Evolutionary conservation across 2,329 filamentous ascomycete genomes (phyloP).

Genomic region (Penicillium capsulatum): DNA sequence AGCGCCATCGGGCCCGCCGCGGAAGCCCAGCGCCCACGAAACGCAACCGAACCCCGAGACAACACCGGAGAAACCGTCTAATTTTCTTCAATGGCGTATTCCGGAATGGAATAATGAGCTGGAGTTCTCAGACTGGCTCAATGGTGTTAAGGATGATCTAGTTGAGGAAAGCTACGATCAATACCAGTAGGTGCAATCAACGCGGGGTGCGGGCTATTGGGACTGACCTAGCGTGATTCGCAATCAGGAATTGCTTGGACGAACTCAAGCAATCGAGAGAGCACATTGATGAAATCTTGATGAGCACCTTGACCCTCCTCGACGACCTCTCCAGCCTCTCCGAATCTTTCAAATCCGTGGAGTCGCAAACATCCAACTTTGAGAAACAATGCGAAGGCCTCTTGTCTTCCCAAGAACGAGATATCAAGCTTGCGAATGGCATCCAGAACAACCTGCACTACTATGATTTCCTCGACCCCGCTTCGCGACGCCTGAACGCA

Average conservation of each 20-base stretch:
- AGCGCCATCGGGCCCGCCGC: constrained; percentile 33
- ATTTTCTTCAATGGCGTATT: constrained; percentile 6
- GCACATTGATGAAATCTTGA: constrained; percentile 74
- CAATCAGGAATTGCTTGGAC: constrained; percentile 65
- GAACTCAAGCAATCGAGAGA: constrained; percentile 75
- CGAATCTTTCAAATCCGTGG: constrained; percentile 80
- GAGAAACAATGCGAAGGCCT: constrained; percentile 87
- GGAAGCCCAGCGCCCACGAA: constrained; percentile 25
- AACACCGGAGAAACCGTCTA: constrained; percentile 9
- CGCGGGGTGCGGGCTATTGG: constrained; percentile 8
- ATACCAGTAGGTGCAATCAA: constrained; percentile 61
- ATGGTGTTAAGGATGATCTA: constrained; percentile 60
- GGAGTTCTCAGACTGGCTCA: constrained; percentile 58
- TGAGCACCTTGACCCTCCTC: constrained; percentile 71
- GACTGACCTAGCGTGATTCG: constrained; percentile 8
- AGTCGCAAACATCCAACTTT: constrained; percentile 88
- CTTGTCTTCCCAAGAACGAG: constrained; percentile 71
- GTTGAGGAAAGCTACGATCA: constrained; percentile 79
- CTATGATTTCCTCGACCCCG: constrained; percentile 88
- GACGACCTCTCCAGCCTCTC: constrained; percentile 73
- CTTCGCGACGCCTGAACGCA: constrained; percentile 84
- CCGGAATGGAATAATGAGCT: constrained; percentile 47
- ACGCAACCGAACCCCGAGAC: constrained; percentile 14
- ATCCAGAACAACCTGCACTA: constrained; percentile 89
- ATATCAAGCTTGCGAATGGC: constrained; percentile 74